A percentile compares a stretch with the other conserved stretches of the same genome.
These are phyloP conservation scores for Gossypium rotundifolium DNA, from an alignment of 345 rosid genomes.

Conservation along the genomic window DNA sequence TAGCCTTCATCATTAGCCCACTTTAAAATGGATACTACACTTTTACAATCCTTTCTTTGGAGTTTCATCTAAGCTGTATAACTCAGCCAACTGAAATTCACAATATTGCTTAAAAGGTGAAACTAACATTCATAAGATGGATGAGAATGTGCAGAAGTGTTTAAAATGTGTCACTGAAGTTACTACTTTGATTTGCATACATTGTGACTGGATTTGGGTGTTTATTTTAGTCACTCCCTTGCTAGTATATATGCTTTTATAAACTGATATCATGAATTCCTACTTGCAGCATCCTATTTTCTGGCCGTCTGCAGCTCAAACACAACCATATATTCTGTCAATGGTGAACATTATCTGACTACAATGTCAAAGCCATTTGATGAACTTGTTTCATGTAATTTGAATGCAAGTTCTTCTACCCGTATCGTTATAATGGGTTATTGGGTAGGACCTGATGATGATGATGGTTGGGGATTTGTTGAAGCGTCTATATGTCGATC, in stretches of 20 bases:
- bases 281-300: constrained; percentile 27
- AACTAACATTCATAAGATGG: neutral
- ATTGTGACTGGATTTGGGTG: neutral
- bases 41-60: neutral
- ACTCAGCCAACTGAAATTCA: neutral
- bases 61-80: neutral
- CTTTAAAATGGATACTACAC: neutral
- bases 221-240: neutral
- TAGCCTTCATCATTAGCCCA: neutral
- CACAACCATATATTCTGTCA: constrained; percentile 16
- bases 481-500: constrained; percentile 41
- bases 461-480: constrained; percentile 72
- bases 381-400: constrained; percentile 26
- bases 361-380: constrained; percentile 16
- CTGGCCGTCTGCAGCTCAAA: constrained; percentile 15
- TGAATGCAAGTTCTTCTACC: constrained; percentile 32
- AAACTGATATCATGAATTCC: constrained; percentile 11
- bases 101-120: neutral
- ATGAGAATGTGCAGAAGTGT: neutral
- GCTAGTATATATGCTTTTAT: neutral
- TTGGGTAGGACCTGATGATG: constrained; percentile 71
- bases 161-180: neutral
- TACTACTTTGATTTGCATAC: neutral
- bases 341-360: constrained; percentile 12
- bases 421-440: constrained; percentile 36